Percentiles rank a stretch among this genome's conserved stretches.
phyloP scores from a whole-genome alignment of 495 filamentous ascomycete species.

The Hypoxylon fuscum region DNA sequence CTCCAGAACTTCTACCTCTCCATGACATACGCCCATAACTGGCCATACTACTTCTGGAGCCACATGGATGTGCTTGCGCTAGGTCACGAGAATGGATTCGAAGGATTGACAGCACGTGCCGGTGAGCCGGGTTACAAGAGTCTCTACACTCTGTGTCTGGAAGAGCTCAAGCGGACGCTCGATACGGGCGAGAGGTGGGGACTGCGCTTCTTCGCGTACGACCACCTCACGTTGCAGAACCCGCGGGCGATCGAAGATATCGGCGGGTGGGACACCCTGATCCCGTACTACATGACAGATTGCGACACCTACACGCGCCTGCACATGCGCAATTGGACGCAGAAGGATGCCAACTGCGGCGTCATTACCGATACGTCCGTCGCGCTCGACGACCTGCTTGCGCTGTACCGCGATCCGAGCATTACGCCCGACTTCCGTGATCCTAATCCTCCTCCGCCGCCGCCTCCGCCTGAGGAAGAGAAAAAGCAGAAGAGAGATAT shows the following conservation, averaged over 20 bases:
- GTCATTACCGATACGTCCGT: slow-evolving; percentile 63
- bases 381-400: slow-evolving; percentile 55
- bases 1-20: slow-evolving; percentile 69
- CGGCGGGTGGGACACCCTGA: slow-evolving; percentile 68
- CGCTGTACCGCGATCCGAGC: slow-evolving; percentile 56
- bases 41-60: slow-evolving; percentile 65
- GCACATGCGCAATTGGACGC: slow-evolving; percentile 60
- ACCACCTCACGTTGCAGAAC: slow-evolving; percentile 67
- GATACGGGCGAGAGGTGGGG: slow-evolving; percentile 55
- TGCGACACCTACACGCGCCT: slow-evolving; percentile 67
- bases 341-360: slow-evolving; percentile 55
- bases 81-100: slow-evolving; percentile 52
- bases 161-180: slow-evolving; percentile 48
- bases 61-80: slow-evolving; percentile 64
- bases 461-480: slow-evolving; percentile 17
- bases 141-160: slow-evolving; percentile 60
- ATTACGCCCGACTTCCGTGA: slow-evolving; percentile 48
- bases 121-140: slow-evolving; percentile 56
- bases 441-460: slow-evolving; percentile 49
- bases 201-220: slow-evolving; percentile 65
- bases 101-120: slow-evolving; percentile 35
- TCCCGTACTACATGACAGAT: slow-evolving; percentile 70
- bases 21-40: slow-evolving; percentile 50
- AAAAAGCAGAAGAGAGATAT: slow-evolving; percentile 22
- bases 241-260: slow-evolving; percentile 60